phyloP scores from a whole-genome alignment of 768 basidiomycete genomes.

The Rhodotorula paludigena region DNA sequence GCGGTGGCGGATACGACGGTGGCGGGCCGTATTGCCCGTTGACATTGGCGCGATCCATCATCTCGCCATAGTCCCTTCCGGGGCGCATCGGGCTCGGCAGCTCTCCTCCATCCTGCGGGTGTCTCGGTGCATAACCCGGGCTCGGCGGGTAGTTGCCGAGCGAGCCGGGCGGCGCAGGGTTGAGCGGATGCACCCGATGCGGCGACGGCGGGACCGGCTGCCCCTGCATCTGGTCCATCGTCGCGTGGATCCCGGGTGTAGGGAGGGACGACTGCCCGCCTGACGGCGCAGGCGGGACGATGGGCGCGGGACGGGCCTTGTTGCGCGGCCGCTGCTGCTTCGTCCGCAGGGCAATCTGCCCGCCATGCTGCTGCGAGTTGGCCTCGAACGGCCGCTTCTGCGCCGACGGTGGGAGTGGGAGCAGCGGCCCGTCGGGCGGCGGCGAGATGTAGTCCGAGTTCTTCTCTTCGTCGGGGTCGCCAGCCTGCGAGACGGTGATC shows the following conservation, averaged over 20 bases:
- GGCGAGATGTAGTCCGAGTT: constrained; percentile 36
- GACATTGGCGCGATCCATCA: constrained; percentile 25
- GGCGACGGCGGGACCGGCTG: constrained; percentile 9
- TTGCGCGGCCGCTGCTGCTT: constrained; percentile 26
- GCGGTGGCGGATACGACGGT: constrained; percentile 15
- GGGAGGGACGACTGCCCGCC: not conserved
- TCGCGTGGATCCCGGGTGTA: constrained; percentile 29
- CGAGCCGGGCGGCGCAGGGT: constrained; percentile 4
- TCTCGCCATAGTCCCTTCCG: constrained; percentile 18
- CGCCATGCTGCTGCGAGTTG: constrained; percentile 34
- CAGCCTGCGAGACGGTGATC: constrained; percentile 12
- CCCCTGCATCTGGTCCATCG: constrained; percentile 21
- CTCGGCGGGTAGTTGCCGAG: constrained; percentile 16
- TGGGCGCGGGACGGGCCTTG: constrained; percentile 26
- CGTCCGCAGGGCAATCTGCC: constrained; percentile 38
- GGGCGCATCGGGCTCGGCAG: constrained; percentile 21
- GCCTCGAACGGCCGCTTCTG: constrained; percentile 37
- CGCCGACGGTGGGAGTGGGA: constrained; percentile 34
- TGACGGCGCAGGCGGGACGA: constrained; percentile 5
- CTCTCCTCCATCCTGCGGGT: not conserved
- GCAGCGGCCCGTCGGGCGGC: constrained; percentile 34
- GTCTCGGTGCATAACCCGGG: not conserved
- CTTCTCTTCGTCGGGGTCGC: constrained; percentile 15
- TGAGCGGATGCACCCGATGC: constrained; percentile 7
- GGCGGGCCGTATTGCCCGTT: constrained; percentile 16